phyloP scores from a whole-genome alignment of 495 filamentous ascomycete species.

The Neurospora sp. region DNA sequence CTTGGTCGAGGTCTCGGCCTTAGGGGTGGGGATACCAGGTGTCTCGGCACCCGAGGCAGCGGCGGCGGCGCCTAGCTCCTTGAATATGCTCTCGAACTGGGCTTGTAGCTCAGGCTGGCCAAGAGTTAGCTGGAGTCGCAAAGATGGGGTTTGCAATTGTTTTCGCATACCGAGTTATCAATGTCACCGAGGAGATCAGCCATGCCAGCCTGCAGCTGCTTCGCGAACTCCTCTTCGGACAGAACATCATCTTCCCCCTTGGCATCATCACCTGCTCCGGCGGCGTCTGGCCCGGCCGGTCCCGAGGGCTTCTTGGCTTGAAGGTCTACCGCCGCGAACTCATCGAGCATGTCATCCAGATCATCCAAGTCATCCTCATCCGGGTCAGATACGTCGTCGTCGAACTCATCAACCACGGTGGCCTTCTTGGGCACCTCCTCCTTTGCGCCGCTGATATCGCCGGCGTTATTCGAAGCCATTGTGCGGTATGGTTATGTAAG shows the following conservation, averaged over 20 bases:
- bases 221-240: slow-evolving; percentile 66
- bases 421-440: slow-evolving; percentile 7
- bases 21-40: slow-evolving; percentile 5
- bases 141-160: neutral
- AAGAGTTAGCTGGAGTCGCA: slow-evolving; percentile 3
- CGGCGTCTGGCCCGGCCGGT: slow-evolving; percentile 26
- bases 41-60: slow-evolving; percentile 13
- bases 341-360: slow-evolving; percentile 87
- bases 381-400: slow-evolving; percentile 53
- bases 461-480: slow-evolving; percentile 12
- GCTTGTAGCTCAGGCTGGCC: slow-evolving; percentile 65
- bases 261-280: slow-evolving; percentile 4
- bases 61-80: slow-evolving; percentile 53
- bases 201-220: slow-evolving; percentile 81
- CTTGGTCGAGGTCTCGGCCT: neutral
- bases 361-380: slow-evolving; percentile 87
- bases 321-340: slow-evolving; percentile 57
- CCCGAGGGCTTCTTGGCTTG: slow-evolving; percentile 38
- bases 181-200: slow-evolving; percentile 65
- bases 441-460: slow-evolving; percentile 7
- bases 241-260: slow-evolving; percentile 22
- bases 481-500: neutral
- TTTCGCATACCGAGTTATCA: slow-evolving; percentile 42
- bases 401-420: slow-evolving; percentile 15
- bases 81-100: slow-evolving; percentile 78